These are phyloP conservation scores for Phytophthora rubi DNA, from an alignment of 352 stramenopile species.

Conservation along the genomic window DNA sequence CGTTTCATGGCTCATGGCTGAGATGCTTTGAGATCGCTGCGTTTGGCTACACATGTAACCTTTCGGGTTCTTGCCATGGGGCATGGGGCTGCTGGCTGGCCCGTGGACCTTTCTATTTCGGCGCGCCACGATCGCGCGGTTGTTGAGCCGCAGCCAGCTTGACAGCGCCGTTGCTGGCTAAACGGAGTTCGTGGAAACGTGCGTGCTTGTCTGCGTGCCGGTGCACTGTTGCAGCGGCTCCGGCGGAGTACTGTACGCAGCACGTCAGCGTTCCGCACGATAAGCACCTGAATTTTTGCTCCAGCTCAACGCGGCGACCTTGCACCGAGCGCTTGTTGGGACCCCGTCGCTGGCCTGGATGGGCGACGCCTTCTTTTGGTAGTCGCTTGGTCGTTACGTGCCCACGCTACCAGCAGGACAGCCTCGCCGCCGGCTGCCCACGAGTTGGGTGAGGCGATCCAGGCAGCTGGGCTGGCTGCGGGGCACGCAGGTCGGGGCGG, in stretches of 20 bases:
- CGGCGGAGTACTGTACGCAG: neutral
- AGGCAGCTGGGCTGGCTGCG: conserved; percentile 18
- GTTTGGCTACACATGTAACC: neutral
- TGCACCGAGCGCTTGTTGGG: conserved; percentile 9
- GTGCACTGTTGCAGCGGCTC: neutral
- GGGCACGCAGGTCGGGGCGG: conserved; percentile 11
- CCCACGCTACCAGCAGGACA: conserved; percentile 29
- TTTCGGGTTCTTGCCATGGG: neutral
- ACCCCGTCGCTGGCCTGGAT: conserved; percentile 15
- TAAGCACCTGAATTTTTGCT: conserved; percentile 24
- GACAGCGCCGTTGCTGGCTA: neutral
- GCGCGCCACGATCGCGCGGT: conserved; percentile 8
- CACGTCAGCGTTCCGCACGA: conserved; percentile 20
- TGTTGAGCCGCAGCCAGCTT: conserved; percentile 12
- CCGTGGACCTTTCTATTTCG: conserved; percentile 33
- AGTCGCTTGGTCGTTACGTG: conserved; percentile 37
- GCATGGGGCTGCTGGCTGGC: conserved; percentile 3
- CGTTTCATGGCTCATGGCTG: conserved; percentile 15
- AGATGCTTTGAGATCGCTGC: neutral
- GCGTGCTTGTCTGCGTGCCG: neutral
- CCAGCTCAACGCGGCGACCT: conserved; percentile 17
- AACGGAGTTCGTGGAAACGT: conserved; percentile 5
- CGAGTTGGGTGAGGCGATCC: conserved; percentile 22
- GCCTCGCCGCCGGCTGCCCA: conserved; percentile 12
- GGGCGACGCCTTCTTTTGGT: conserved; percentile 34